Evolutionary conservation across 2,329 filamentous ascomycete species (phyloP), one percentile per base, ranked within the genome.

Genomic region (Blastomyces emzantsi): DNA sequence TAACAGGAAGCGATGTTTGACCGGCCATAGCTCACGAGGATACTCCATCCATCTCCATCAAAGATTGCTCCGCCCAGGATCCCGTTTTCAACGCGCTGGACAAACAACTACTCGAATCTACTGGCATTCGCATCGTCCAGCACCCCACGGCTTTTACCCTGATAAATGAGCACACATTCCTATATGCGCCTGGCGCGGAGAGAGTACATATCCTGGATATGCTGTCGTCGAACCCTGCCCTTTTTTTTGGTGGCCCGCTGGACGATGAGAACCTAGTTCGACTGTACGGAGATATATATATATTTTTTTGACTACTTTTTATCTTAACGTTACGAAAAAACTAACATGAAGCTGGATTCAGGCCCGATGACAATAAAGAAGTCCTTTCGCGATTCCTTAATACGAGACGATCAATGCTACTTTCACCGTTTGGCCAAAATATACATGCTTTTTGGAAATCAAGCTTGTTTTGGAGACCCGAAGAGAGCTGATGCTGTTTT

Each of bases 161-260:
- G 6, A 77, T 89, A 11, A 77, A 80, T 19, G 58, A 70, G 0
- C 69, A 74, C 0, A 81, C 83, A 0, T 70, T 90, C 1, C 76
- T 88, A 1, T 90, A 83, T 66, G 86, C 84, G 1, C 79, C 89
- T 0, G 87, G 89, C 60, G 78, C 76, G 0, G 77, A 79, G 63
- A 86, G 64, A 75, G 28, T 77, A 74, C 47, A 79, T 82, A 51
- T 89, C 60, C 75, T 81, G 28, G 71, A 77, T 6, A 78, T 85
- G 0, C 73, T 90, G 1, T 68, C 75, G 1, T 70, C 73, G 0
- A 66, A 73, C 0, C 86, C 87, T 0, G 79, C 75, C 0, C 69
- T 87, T 1, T 83, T 86, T 15, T 78, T 89, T 17, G 87, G 86
- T 0, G 87, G 73, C 0, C 74, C 75, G 5, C 65, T 78, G 61